phyloP scores from a whole-genome alignment of 306 rosid species.

The Cotoneaster glaucophyllus region DNA sequence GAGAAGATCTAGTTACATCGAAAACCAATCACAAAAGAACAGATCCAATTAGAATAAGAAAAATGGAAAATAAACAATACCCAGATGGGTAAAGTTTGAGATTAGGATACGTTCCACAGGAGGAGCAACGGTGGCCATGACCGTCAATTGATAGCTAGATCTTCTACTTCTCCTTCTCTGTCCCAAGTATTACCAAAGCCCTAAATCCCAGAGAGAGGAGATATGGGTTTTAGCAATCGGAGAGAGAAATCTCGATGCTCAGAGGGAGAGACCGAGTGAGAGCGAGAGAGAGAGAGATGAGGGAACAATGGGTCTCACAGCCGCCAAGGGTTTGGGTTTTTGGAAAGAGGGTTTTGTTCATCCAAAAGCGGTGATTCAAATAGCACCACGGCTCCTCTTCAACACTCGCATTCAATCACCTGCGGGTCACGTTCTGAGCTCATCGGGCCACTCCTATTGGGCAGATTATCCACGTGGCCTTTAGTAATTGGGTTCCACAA shows the following conservation, averaged over 20 bases:
- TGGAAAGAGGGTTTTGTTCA: conserved; percentile 72
- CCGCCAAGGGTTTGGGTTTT: conserved; percentile 99
- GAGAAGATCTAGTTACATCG: conserved; percentile 10
- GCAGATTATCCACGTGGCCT: conserved; percentile 15
- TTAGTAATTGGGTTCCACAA: rapidly evolving
- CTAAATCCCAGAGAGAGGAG: conserved; percentile 26
- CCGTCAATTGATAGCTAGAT: conserved; percentile 32
- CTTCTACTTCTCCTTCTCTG: conserved; percentile 12
- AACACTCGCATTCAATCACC: conserved; percentile 20
- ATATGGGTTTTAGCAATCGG: conserved; percentile 20
- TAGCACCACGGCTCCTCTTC: conserved; percentile 66
- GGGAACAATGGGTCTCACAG: conserved; percentile 66
- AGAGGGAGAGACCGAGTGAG: conserved; percentile 7
- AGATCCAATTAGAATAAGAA: conserved; percentile 14
- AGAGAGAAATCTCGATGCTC: conserved; percentile 40
- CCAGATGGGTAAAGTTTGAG: background rate
- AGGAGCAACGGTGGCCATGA: conserved; percentile 84
- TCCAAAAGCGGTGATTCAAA: conserved; percentile 94
- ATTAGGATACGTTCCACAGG: conserved; percentile 92
- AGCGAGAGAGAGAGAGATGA: background rate
- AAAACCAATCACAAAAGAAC: background rate
- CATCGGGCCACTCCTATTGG: conserved; percentile 12
- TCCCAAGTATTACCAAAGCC: background rate
- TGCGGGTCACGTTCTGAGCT: conserved; percentile 38
- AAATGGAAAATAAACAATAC: background rate